Evolutionary conservation across 2,329 filamentous ascomycete species (phyloP), one percentile per base, ranked within the genome.

Genomic region (Colletotrichum zoysiae): DNA sequence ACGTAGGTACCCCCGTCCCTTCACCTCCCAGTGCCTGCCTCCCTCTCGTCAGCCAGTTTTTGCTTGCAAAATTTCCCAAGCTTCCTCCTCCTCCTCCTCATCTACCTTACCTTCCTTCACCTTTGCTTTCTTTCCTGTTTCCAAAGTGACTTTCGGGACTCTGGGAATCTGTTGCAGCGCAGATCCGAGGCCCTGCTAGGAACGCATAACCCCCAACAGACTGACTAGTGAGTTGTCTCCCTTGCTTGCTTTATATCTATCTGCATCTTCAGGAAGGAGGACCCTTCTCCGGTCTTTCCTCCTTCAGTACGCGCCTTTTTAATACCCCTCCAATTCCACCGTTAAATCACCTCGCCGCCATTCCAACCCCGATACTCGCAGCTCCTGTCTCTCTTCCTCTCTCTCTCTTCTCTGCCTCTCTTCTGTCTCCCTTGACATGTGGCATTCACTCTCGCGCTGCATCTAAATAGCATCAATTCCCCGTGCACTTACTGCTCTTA

Each of bases 291-390:
- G 38, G 46, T 35, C 42, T 38, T 30, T 50, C 46, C 58, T 71
- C 51, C 48, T 65, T 57, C 42, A 65, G 56, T 59, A 65, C 53
- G 53, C 69, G 33, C 48, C 61, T 23, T 57, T 57, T 33, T 48
- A 64, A 58, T 63, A 65, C 65, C 65, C 65, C 70, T 72, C 69
- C 58, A 50, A 40, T 71, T 68, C 69, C 65, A 58, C 48, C 42
- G 35, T 20, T 30, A 30, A 30, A 30, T 30, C 30, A 55, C 38
- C 51, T 48, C 33, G 38, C 65, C 38, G 26, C n/a, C 59, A 60
- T 64, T 60, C 48, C 40, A 44, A 56, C 55, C 48, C 46, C 55
- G 40, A 44, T 53, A 40, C 51, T 57, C 26, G 18, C 35, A 56
- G 23, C 38, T n/a, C 46, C 23, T 56, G 30, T 30, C 48, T 51